These are phyloP conservation scores for Dacryopinax primogenitus DNA, from an alignment of 768 basidiomycete species.

Conservation along the genomic window DNA sequence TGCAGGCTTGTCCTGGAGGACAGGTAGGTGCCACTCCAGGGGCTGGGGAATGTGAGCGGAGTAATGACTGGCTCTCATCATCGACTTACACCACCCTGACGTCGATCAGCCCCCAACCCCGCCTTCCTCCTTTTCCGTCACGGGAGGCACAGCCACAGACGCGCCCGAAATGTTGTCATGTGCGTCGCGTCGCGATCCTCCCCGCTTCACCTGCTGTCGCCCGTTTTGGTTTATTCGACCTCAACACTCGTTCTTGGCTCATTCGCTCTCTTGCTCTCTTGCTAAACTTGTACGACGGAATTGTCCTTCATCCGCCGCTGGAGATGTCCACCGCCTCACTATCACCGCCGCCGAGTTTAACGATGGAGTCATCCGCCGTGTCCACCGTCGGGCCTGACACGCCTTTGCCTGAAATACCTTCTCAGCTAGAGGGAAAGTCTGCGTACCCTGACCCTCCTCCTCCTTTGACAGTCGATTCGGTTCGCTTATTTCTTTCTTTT, in stretches of 20 bases:
- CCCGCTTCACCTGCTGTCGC: not conserved
- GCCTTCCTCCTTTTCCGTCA: not conserved
- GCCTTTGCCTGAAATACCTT: not conserved
- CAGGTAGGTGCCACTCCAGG: too few relatives aligned
- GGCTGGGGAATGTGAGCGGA: too few relatives aligned
- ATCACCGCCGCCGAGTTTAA: not conserved
- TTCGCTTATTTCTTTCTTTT: not conserved
- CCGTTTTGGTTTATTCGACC: not conserved
- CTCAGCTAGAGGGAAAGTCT: not conserved
- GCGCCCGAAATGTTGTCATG: slow-evolving; percentile 5
- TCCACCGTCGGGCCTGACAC: not conserved
- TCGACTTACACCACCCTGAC: not conserved
- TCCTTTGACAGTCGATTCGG: not conserved
- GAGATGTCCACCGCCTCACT: not conserved
- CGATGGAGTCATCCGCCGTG: not conserved
- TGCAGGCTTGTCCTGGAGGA: too few relatives aligned
- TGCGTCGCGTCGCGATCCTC: not conserved
- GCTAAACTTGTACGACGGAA: not conserved
- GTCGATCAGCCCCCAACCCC: not conserved
- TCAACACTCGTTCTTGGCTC: not conserved
- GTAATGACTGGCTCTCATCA: not conserved
- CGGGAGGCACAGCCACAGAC: slow-evolving; percentile 4
- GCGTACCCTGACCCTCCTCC: not conserved
- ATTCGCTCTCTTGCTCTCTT: not conserved
- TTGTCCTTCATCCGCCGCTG: not conserved